A percentile compares a stretch with the other conserved stretches of the same genome.
phyloP scores from a whole-genome alignment of 495 filamentous ascomycete genomes.

The Chaetomium fimeti region DNA sequence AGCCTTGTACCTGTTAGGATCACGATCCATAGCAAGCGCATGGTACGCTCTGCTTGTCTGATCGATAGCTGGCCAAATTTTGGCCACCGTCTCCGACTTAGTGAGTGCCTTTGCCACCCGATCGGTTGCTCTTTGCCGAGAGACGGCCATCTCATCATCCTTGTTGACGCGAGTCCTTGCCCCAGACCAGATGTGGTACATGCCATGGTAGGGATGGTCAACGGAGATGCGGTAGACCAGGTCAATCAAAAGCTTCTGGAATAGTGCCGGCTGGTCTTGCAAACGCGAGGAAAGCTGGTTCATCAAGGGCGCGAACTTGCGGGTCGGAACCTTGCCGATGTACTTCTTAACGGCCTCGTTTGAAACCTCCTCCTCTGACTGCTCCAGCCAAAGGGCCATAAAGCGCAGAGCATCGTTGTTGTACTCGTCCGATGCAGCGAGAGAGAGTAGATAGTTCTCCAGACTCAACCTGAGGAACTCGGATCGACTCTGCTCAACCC shows the following conservation, averaged over 20 bases:
- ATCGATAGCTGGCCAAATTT: slow-evolving; percentile 65
- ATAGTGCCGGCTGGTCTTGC: slow-evolving; percentile 62
- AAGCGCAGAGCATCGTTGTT: slow-evolving; percentile 92
- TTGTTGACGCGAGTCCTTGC: slow-evolving; percentile 61
- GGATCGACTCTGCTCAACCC: slow-evolving; percentile 68
- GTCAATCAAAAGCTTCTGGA: slow-evolving; percentile 70
- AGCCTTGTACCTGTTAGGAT: slow-evolving; percentile 57
- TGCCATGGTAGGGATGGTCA: slow-evolving; percentile 93
- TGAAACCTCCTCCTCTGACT: slow-evolving; percentile 65
- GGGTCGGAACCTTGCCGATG: slow-evolving; percentile 71
- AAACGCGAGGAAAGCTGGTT: slow-evolving; percentile 93
- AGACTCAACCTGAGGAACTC: slow-evolving; percentile 81
- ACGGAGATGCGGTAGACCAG: slow-evolving; percentile 77
- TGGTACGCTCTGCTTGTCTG: slow-evolving; percentile 73
- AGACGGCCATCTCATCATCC: slow-evolving; percentile 69
- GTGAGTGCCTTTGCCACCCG: slow-evolving; percentile 60
- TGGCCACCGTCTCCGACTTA: slow-evolving; percentile 43
- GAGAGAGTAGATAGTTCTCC: slow-evolving; percentile 88
- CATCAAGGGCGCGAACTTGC: slow-evolving; percentile 91
- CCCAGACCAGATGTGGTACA: slow-evolving; percentile 90
- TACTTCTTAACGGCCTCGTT: slow-evolving; percentile 73
- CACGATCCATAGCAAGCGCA: slow-evolving; percentile 65
- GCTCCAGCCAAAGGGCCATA: slow-evolving; percentile 89
- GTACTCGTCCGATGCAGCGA: slow-evolving; percentile 79
- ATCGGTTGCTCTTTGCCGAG: slow-evolving; percentile 68